phyloP scores from a whole-genome alignment of 108 stramenopile species.

The Skeletonema grethae region DNA sequence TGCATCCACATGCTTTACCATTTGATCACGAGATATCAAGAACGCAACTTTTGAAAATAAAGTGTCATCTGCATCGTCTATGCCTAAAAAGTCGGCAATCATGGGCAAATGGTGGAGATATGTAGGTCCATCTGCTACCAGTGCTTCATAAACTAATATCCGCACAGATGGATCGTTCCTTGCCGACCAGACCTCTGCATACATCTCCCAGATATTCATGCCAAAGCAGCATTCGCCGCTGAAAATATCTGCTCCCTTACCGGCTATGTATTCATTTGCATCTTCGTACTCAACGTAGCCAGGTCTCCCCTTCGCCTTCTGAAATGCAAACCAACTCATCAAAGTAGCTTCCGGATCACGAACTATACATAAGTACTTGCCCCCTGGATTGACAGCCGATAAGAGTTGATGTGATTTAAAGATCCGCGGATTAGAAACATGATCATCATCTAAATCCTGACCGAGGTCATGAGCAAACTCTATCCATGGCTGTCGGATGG shows the following conservation, averaged over 20 bases:
- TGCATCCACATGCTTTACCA: background rate
- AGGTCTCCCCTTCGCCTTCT: background rate
- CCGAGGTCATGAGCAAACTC: constrained; percentile 3
- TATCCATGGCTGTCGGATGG: background rate
- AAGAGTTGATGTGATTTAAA: background rate
- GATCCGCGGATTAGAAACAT: background rate
- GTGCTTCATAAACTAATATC: background rate
- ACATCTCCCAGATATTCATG: constrained; percentile 4
- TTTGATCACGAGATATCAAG: constrained; percentile 2
- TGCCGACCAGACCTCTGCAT: background rate
- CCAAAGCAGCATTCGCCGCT: background rate
- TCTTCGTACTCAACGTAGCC: background rate
- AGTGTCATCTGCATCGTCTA: background rate
- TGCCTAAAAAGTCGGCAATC: background rate
- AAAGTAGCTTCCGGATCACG: constrained; percentile 1
- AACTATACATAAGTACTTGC: background rate
- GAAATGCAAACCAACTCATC: constrained; percentile 6
- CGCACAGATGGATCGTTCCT: background rate
- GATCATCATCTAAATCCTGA: constrained; percentile 1
- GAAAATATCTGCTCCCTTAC: constrained; percentile 1
- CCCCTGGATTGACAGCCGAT: constrained; percentile 4
- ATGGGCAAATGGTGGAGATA: constrained; percentile 3
- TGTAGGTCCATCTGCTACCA: background rate
- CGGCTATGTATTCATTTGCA: background rate
- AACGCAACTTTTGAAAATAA: background rate